Evolutionary conservation across 1,284 basidiomycete genomes (phyloP).

Genomic region (Acaromyces ingoldii): DNA sequence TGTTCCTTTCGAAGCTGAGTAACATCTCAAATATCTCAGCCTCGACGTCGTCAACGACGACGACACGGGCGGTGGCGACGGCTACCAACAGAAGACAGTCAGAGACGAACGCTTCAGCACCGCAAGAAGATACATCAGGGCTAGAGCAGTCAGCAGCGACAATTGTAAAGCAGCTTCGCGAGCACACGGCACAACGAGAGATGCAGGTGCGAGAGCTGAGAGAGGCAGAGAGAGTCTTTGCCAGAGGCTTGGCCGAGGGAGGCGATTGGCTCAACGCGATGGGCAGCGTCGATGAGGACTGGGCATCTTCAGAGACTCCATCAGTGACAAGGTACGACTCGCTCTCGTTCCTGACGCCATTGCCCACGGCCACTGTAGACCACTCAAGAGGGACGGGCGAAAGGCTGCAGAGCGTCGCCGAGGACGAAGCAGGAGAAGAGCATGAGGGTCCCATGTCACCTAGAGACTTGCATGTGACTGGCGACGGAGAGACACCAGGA

Average conservation of each 20-base stretch:
- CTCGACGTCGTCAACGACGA: background rate
- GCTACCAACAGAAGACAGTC: background rate
- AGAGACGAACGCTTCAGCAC: background rate
- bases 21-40: background rate
- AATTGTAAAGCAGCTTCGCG: constrained; percentile 15
- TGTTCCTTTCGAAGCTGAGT: background rate
- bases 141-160: constrained; percentile 12
- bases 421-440: background rate
- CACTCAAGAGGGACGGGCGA: background rate
- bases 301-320: too few relatives aligned
- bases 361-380: background rate
- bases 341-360: background rate
- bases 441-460: background rate
- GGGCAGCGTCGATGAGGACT: background rate
- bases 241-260: constrained; percentile 8
- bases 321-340: background rate
- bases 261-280: constrained; percentile 1
- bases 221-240: constrained; percentile 13
- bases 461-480: too few relatives aligned
- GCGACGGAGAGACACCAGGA: too few relatives aligned
- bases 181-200: constrained; percentile 15
- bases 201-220: constrained; percentile 26
- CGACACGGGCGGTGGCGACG: background rate
- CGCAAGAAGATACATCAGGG: constrained; percentile 11
- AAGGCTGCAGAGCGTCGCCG: background rate